Evolutionary conservation across 805 yeast species (phyloP).

Genomic region (Teunomyces tritomae): DNA sequence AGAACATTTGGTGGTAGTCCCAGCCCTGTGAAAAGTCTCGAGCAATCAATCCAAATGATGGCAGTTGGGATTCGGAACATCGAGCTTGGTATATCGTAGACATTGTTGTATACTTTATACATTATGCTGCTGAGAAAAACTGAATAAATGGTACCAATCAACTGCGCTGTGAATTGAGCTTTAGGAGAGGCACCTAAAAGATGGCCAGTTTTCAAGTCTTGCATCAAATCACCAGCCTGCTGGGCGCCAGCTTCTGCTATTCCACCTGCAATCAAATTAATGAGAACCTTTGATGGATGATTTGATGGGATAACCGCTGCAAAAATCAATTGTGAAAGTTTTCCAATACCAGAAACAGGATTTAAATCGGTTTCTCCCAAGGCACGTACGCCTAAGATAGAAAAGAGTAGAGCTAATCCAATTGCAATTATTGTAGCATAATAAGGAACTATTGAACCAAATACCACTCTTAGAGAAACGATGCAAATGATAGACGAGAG

Average conservation of each 20-base stretch:
- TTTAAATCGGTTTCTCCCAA: conserved; percentile 95
- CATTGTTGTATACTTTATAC: conserved; percentile 76
- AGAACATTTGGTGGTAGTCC: conserved; percentile 82
- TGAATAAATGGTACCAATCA: conserved; percentile 85
- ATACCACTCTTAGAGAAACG: conserved; percentile 59
- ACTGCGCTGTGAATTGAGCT: conserved; percentile 88
- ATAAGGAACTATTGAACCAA: conserved; percentile 69
- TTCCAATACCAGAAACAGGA: conserved; percentile 96
- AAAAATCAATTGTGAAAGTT: conserved; percentile 83
- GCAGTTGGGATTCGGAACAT: conserved; percentile 92
- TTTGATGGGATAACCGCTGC: conserved; percentile 73
- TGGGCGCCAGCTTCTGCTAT: conserved; percentile 98
- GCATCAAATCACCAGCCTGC: conserved; percentile 98
- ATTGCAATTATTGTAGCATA: conserved; percentile 70
- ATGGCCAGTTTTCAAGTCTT: conserved; percentile 93
- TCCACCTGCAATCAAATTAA: conserved; percentile 92
- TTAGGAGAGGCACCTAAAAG: conserved; percentile 86
- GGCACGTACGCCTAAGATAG: conserved; percentile 88
- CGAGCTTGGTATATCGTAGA: conserved; percentile 81
- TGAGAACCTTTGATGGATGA: conserved; percentile 78
- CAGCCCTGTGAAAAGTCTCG: conserved; percentile 85
- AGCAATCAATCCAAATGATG: conserved; percentile 94
- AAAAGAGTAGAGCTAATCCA: conserved; percentile 69
- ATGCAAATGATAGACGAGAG: conserved; percentile 69
- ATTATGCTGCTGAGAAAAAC: conserved; percentile 74